Percentiles rank a stretch among this genome's conserved stretches.
These are phyloP conservation scores for Endocalyx cinctus DNA, from an alignment of 2,329 filamentous ascomycete species.

Conservation along the genomic window DNA sequence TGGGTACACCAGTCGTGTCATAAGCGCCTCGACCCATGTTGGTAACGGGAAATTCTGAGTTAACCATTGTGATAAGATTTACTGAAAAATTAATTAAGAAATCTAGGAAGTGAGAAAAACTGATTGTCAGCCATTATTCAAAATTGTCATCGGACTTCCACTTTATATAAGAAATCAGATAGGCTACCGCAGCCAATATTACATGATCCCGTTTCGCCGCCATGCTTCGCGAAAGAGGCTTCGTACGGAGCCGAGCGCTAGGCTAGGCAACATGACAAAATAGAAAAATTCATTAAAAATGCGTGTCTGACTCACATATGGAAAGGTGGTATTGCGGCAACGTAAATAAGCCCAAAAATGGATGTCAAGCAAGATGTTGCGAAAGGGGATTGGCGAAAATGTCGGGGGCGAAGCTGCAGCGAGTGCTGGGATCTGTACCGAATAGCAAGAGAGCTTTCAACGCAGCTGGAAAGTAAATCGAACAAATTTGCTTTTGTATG, in stretches of 20 bases:
- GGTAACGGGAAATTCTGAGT: constrained; percentile 23
- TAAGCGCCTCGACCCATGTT: constrained; percentile 33
- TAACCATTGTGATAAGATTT: constrained; percentile 21
- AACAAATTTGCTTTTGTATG: constrained; percentile 11
- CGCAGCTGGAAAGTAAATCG: constrained; percentile 11
- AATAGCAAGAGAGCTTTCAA: constrained; percentile 19
- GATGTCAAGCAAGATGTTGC: constrained; percentile 10
- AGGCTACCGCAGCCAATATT: too few relatives aligned
- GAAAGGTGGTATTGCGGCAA: constrained; percentile 23
- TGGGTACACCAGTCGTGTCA: constrained; percentile 30
- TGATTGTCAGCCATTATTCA: constrained; percentile 13
- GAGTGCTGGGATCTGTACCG: constrained; percentile 21
- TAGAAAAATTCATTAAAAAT: constrained; percentile 15
- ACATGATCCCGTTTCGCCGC: constrained; percentile 11
- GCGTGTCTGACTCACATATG: constrained; percentile 30
- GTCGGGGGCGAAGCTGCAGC: constrained; percentile 24
- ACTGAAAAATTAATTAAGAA: not conserved
- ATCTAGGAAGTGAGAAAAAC: constrained; percentile 5
- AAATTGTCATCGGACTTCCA: not conserved
- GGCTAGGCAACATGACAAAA: constrained; percentile 10
- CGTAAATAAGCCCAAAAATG: constrained; percentile 19
- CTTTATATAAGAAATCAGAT: constrained; percentile 11
- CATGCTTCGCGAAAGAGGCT: constrained; percentile 9
- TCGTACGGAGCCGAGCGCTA: constrained; percentile 8
- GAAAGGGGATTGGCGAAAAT: constrained; percentile 23